These are phyloP conservation scores for Sungouiella thailandica DNA, from an alignment of 805 yeast species.

Conservation along the genomic window DNA sequence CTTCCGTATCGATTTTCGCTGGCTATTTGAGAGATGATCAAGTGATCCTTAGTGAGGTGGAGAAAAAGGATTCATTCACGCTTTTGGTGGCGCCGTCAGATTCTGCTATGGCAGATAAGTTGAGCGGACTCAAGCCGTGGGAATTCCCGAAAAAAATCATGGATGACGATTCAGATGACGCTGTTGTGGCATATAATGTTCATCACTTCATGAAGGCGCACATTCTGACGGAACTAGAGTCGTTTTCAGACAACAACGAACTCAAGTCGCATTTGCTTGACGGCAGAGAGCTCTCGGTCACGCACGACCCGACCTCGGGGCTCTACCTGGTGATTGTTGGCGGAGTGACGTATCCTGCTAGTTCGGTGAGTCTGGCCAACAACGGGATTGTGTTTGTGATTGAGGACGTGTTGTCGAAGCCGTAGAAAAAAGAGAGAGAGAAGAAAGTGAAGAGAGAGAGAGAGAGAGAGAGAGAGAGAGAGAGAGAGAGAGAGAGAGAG, in stretches of 20 bases:
- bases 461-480: conserved; percentile 2
- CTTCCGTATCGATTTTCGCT: conserved; percentile 54
- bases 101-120: conserved; percentile 38
- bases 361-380: conserved; percentile 27
- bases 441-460: conserved; percentile 2
- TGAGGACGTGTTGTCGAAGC: conserved; percentile 28
- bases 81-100: conserved; percentile 72
- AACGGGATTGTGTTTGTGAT: conserved; percentile 37
- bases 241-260: conserved; percentile 1
- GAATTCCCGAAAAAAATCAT: conserved; percentile 58
- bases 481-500: conserved; percentile 2
- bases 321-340: conserved; percentile 14
- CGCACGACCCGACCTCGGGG: conserved; percentile 13
- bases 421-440: conserved; percentile 6
- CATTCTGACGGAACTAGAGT: conserved; percentile 19
- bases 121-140: conserved; percentile 72
- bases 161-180: conserved; percentile 27
- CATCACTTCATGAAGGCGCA: conserved; percentile 60
- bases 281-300: conserved; percentile 20
- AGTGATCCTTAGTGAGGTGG: conserved; percentile 45
- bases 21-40: conserved; percentile 65
- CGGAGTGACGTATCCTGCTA: conserved; percentile 19
- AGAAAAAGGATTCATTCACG: conserved; percentile 32
- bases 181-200: conserved; percentile 47
- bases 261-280: conserved; percentile 15